Evolutionary conservation across 2,329 filamentous ascomycete genomes (phyloP).

Genomic region (Pseudogymnoascus sp.): DNA sequence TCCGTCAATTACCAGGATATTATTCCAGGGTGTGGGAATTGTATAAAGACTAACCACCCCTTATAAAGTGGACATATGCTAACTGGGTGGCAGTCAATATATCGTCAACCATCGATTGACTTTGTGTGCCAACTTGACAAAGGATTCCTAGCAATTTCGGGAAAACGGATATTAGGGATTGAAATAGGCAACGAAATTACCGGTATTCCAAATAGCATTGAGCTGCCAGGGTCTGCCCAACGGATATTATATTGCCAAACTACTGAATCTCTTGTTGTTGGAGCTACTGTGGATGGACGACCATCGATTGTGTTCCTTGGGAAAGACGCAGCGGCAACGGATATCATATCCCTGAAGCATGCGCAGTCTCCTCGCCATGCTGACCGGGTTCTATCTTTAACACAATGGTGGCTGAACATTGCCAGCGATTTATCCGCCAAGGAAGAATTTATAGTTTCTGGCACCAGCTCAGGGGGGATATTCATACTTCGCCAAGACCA

Average conservation of each 20-base stretch:
- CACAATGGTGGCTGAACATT: slow-evolving; percentile 3
- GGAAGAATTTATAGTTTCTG: slow-evolving; percentile 1
- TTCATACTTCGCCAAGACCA: slow-evolving; percentile 3
- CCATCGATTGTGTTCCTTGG: slow-evolving; percentile 50
- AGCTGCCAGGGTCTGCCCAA: slow-evolving; percentile 3
- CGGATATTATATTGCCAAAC: slow-evolving; percentile 48
- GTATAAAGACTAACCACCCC: background rate
- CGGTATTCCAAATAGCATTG: background rate
- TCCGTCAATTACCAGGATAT: slow-evolving; percentile 3
- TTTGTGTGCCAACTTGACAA: background rate
- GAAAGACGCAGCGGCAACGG: background rate
- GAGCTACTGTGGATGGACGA: slow-evolving; percentile 36
- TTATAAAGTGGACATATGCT: background rate
- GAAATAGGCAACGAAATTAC: slow-evolving; percentile 2
- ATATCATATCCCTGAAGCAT: background rate
- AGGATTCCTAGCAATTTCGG: background rate
- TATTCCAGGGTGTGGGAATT: background rate
- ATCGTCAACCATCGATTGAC: background rate
- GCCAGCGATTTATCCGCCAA: background rate
- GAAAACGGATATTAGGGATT: background rate
- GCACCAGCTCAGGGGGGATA: background rate
- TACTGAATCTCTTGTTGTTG: slow-evolving; percentile 49
- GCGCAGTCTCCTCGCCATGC: background rate
- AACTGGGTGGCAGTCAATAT: background rate
- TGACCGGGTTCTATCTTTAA: background rate